phyloP scores from a whole-genome alignment of 1,284 basidiomycete species.

The Cryptococcus floricola region DNA sequence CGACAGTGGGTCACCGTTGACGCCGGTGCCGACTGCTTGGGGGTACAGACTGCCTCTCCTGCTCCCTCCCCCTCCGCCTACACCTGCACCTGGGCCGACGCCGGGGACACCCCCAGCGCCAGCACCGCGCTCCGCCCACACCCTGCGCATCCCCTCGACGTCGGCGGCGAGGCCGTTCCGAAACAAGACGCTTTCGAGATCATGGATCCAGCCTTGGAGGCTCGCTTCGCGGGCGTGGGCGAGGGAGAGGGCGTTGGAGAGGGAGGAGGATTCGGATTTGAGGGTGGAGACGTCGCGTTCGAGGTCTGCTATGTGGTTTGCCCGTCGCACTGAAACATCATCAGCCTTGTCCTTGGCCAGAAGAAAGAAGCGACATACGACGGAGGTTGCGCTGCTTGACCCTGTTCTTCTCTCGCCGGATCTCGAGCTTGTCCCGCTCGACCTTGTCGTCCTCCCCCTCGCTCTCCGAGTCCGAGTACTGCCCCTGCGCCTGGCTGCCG shows the following conservation, averaged over 20 bases:
- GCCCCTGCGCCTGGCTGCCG: not conserved
- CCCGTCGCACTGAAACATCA: conserved; percentile 28
- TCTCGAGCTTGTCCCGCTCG: conserved; percentile 23
- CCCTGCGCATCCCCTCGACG: conserved; percentile 27
- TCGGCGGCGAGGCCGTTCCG: conserved; percentile 27
- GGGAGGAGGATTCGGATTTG: conserved; percentile 16
- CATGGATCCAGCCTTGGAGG: conserved; percentile 31
- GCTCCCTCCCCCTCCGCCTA: too few relatives aligned
- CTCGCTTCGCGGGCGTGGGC: conserved; percentile 21
- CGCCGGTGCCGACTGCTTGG: not conserved
- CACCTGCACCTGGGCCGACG: not conserved
- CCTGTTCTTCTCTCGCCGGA: conserved; percentile 36
- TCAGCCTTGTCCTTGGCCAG: not conserved
- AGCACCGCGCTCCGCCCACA: conserved; percentile 17
- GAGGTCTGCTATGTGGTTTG: conserved; percentile 39
- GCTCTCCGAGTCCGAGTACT: conserved; percentile 15
- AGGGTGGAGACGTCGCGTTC: conserved; percentile 24
- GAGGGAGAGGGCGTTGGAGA: conserved; percentile 16
- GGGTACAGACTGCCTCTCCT: not conserved
- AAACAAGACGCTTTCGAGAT: conserved; percentile 33
- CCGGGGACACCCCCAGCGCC: not conserved
- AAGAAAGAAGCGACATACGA: conserved; percentile 11
- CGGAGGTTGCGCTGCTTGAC: conserved; percentile 38
- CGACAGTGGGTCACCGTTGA: conserved; percentile 7
- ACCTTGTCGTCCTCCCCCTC: conserved; percentile 11